phyloP scores from a whole-genome alignment of 2,329 filamentous ascomycete species.

The Pseudogymnoascus sp. region DNA sequence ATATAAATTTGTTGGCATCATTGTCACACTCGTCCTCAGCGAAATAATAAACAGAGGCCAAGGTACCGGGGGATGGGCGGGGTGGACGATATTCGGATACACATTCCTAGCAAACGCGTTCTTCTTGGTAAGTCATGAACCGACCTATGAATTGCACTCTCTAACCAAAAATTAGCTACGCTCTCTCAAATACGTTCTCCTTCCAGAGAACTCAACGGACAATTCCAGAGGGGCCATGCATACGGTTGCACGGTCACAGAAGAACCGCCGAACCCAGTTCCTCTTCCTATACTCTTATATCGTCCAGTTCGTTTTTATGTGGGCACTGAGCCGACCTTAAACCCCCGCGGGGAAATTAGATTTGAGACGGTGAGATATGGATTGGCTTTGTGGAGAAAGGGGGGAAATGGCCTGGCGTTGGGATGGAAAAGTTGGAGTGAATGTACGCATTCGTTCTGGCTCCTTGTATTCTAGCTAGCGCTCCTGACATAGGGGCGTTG shows the following conservation, averaged over 20 bases:
- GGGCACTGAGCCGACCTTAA: constrained; percentile 54
- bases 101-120: constrained; percentile 92
- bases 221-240: constrained; percentile 53
- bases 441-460: neutral
- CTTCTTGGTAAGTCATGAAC: constrained; percentile 64
- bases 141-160: neutral
- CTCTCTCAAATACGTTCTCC: constrained; percentile 88
- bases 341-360: neutral
- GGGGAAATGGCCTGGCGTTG: neutral
- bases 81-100: constrained; percentile 85
- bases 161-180: constrained; percentile 57
- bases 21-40: constrained; percentile 74
- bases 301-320: constrained; percentile 93
- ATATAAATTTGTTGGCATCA: constrained; percentile 98
- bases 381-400: constrained; percentile 2
- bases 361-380: neutral
- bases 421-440: constrained; percentile 9
- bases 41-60: constrained; percentile 72
- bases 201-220: constrained; percentile 72
- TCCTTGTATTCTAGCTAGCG: constrained; percentile 8
- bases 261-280: constrained; percentile 83
- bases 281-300: constrained; percentile 91
- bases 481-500: neutral
- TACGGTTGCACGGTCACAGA: constrained; percentile 75
- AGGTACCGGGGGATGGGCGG: constrained; percentile 80